Evolutionary conservation across 192 early-diverging fungal genomes (phyloP), one percentile per base, ranked within the genome.

Genomic region (Podila epigama): DNA sequence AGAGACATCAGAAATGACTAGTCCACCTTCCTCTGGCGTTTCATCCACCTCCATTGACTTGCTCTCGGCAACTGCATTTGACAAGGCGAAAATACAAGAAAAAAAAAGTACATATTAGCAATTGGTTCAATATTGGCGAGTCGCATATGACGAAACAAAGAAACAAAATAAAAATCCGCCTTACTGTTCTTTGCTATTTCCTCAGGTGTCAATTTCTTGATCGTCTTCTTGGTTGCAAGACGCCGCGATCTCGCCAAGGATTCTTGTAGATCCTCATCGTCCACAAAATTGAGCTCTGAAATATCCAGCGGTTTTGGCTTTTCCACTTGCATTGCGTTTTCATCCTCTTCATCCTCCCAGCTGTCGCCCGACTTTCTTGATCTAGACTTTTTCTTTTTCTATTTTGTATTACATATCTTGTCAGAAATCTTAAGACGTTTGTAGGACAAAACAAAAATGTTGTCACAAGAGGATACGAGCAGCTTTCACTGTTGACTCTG

Each of bases 201-300:
- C 58, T 92, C 88, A 6, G 85, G 82, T 11, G 81, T 85, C 34
- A 81, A 67, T 13, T 71, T 69, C 16, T 83, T 81, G 48, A 79
- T 56, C 1, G 64, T 42, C 77, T 93, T 88, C 51, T 86, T 86
- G 11, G 81, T 81, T 0, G 88, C 89, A 37, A 88, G 54, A 25
- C 89, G 75, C 37, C 97, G 85, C 13, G 93, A 84, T 11, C 87
- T 79, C 1, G 95, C 89, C n/a, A 98, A 79, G 11, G 95, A 93
- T 25, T 79, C 70, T 62, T 97, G 95, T 41, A 98, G 70, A 57
- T 98, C 97, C 65, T 97, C 96, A 70, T 98, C 97, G 65, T 98
- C 97, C 16, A 97, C 95, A 83, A 91, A 91, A 68, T 93, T 96
- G 13, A 87, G 64, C n/a, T 92, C 88, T 0, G 68, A 70, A 4